Evolutionary conservation across 2,329 filamentous ascomycete genomes (phyloP), one percentile per base, ranked within the genome.

Genomic region (Dryadomyces quercus-mongolicae): DNA sequence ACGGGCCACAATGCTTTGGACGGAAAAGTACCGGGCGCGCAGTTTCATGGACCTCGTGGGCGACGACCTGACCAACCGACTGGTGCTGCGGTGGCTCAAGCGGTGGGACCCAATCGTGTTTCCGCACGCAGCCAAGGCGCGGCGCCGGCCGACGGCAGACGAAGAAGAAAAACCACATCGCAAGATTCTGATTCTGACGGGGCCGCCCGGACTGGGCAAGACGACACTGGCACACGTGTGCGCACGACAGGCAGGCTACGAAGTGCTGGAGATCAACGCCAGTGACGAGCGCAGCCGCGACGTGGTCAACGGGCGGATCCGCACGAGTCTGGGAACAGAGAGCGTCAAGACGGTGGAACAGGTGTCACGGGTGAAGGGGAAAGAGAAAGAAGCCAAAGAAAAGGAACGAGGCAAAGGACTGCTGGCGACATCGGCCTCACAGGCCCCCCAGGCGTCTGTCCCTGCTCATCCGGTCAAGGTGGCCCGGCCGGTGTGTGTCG

Each of bases 191-290:
- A 78, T 98, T 63, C 73, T 98, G 16, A 91, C 92, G 1, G 94
- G 93, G 0, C 90, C 93, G 0, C 93, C 93, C 0, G 93, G 93
- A 2, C 73, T 98, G 12, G 93, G 93, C 31, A 98, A 98, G 72
- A 98, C 93, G 0, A 98, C 93, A 0, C 69, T 98, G 49, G 93
- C 93, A 1, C 93, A 98, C 68, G 93, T 98, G 0, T 97, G 93
- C 66, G 94, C 94, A 0, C 84, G 78, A 61, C 93, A 98, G 69
- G 93, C 93, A 5, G 93, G 93, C 0, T 98, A 98, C 63, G 93
- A 97, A 63, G 87, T 95, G 1, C 80, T 97, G 65, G 93, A 98
- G 66, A 95, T 98, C 70, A 98, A 98, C 63, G 93, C 94, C 9
- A 97, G 92, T 62, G 93, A 98, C 64, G 94, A 98, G 65, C 80